Evolutionary conservation across 306 rosid genomes (phyloP), one percentile per base, ranked within the genome.

Genomic region (Cicer yamashitae): DNA sequence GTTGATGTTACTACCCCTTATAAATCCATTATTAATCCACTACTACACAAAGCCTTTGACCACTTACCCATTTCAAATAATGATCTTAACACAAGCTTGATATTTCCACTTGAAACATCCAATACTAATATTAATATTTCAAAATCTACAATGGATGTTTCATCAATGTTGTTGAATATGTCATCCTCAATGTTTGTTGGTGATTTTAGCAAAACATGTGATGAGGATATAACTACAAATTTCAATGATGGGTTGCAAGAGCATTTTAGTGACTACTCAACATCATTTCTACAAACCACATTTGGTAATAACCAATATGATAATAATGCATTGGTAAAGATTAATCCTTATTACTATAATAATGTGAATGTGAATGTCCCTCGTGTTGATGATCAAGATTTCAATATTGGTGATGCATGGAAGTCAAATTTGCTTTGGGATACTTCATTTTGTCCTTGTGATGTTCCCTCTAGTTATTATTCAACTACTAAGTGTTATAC

Each of bases 341-440:
- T 64, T 25, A 25, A 25, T 72, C 76, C 80, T 39, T 64, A 41
- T 41, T 6, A 64, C 14, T 64, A 41, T 41, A 41, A 64, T 41
- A 80, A 71, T 70, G 54, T 70, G 30, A 82, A 70, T 72, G 50
- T 71, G 40, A 78, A 77, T 50, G 44, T 77, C 82, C 82, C 78
- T 76, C 66, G 66, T 74, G 40, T 67, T 47, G 85, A 76, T 13
- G 92, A 82, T 13, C 83, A 82, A 65, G 87, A 87, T 73, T 54
- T 79, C 79, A 83, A 84, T 76, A 78, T 79, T 71, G 87, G 82
- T 6, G 88, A 89, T 68, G 86, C 86, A 79, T 91, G 96, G 93
- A 91, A 89, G 87, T 83, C 96, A 58, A 87, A 82, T 79, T 58
- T 89, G 86, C 79, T 76, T 65, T 91, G 94, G 94, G 94, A 91